Evolutionary conservation across 192 early-diverging fungal genomes (phyloP), one percentile per base, ranked within the genome.

Genomic region (Linderina pennispora): DNA sequence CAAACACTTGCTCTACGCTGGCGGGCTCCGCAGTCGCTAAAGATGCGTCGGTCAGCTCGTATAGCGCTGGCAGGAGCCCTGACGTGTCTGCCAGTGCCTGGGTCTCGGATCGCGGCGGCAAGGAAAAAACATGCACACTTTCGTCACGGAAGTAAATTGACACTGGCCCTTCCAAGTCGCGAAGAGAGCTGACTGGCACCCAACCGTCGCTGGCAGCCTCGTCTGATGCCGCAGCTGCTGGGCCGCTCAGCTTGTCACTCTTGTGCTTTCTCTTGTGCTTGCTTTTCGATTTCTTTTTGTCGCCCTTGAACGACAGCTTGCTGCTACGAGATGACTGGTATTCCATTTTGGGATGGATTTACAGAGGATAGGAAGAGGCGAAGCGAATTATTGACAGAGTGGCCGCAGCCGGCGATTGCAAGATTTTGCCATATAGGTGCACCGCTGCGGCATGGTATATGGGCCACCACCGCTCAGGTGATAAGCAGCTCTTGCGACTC

Each of bases 1-100:
- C 49, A 68, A 68, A 68, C 6, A 68, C 58, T 39, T 68, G 58
- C 53, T 61, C 65, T 2, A 55, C 53, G 3, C 19, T 31, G 13
- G 40, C 32, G 1, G 65, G 65, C 14, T 52, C 53, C 9, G 46
- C 43, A 4, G 50, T 48, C 13, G 20, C 18, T 16, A 58, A 33
- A 18, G 41, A 33, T 20, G 33, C 19, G 21, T 22, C 19, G 20
- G 38, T 26, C 14, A 59, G 23, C 10, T 8, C 23, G 15, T 39
- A 28, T 6, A 66, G 23, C 32, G 18, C 42, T 14, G 56, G 55
- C n/a, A 36, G 36, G 3, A 9, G 48, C 5, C n/a, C 15, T 2
- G 15, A n/a, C 3, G 3, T 8, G 17, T 22, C 38, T 9, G 32
- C 43, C 3, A 47, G 40, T 8, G 33, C 20, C 28, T 31, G 50